Percentiles rank a stretch among this genome's conserved stretches.
Evolutionary conservation across 2,329 filamentous ascomycete genomes (phyloP).

Genomic region (Aspergillus viridinutans): DNA sequence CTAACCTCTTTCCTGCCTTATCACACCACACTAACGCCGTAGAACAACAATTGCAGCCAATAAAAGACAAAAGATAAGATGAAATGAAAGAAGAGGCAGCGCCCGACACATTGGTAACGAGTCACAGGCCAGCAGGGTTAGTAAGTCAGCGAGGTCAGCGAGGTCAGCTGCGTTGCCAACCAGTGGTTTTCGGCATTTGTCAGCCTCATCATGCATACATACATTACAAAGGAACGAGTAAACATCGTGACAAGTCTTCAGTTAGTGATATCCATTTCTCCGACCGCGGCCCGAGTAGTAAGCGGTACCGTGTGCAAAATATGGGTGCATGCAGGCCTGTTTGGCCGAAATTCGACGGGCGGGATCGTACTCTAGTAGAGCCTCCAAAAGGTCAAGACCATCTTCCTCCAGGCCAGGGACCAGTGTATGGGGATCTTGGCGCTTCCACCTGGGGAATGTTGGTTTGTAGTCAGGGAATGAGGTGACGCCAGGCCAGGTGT

Average conservation of each 20-base stretch:
- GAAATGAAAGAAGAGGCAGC: constrained; percentile 15
- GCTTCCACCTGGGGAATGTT: constrained; percentile 86
- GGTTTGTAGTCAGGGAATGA: constrained; percentile 91
- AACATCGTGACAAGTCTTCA: constrained; percentile 7
- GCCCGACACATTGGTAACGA: background rate
- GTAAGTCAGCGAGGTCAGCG: background rate
- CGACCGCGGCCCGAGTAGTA: constrained; percentile 45
- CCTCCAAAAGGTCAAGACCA: constrained; percentile 50
- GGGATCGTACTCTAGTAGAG: constrained; percentile 80
- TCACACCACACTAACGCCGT: constrained; percentile 30
- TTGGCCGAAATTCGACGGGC: constrained; percentile 85
- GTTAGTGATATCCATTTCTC: constrained; percentile 38
- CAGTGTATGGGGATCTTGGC: constrained; percentile 62
- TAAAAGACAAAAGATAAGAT: constrained; percentile 19
- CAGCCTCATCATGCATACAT: constrained; percentile 13
- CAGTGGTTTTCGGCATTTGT: background rate
- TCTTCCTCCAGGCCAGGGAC: constrained; percentile 69
- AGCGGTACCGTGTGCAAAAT: constrained; percentile 60
- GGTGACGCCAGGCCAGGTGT: constrained; percentile 85
- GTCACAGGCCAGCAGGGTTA: background rate
- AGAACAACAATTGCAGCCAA: constrained; percentile 21
- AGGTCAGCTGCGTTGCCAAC: background rate
- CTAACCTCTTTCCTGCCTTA: constrained; percentile 26
- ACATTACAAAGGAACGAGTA: constrained; percentile 13
- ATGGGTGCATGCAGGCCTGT: constrained; percentile 77